Conservation (phyloP, 345 rosid genomes). For the Arabidopsis suecica region DNA sequence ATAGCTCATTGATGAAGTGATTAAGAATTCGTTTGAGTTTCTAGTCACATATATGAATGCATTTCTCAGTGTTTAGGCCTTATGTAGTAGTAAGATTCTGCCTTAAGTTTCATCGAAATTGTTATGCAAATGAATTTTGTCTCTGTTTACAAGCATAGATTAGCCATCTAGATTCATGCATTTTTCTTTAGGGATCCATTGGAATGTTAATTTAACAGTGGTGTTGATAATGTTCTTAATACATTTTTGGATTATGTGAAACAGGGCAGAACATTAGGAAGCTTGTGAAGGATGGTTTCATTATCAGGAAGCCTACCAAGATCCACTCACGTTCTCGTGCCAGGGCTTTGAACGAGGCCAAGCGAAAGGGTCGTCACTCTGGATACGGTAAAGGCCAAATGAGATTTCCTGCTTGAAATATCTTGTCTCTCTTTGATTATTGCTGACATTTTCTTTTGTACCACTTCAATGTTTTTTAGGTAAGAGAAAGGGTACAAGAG, state of each 20-base stretch:
- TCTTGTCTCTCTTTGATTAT: too few relatives aligned
- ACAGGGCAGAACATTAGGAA: slow-evolving; percentile 82
- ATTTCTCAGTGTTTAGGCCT: not conserved
- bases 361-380: slow-evolving; percentile 80
- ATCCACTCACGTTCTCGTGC: slow-evolving; percentile 87
- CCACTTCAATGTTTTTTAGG: slow-evolving; percentile 46
- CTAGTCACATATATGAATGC: not conserved
- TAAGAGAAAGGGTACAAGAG: slow-evolving; percentile 82
- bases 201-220: slow-evolving; percentile 1
- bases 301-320: slow-evolving; percentile 78
- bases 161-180: not conserved
- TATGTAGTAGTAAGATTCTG: not conserved
- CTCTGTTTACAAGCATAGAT: not conserved
- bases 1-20: not conserved
- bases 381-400: slow-evolving; percentile 61
- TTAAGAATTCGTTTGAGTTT: not conserved
- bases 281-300: slow-evolving; percentile 78
- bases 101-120: not conserved
- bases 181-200: not conserved
- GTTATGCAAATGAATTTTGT: not conserved
- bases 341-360: slow-evolving; percentile 72
- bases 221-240: not conserved
- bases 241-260: not conserved
- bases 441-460: not conserved
- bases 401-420: not conserved